Conservation (phyloP, 169 alveolate genomes). For the Plasmodium sp. region DNA sequence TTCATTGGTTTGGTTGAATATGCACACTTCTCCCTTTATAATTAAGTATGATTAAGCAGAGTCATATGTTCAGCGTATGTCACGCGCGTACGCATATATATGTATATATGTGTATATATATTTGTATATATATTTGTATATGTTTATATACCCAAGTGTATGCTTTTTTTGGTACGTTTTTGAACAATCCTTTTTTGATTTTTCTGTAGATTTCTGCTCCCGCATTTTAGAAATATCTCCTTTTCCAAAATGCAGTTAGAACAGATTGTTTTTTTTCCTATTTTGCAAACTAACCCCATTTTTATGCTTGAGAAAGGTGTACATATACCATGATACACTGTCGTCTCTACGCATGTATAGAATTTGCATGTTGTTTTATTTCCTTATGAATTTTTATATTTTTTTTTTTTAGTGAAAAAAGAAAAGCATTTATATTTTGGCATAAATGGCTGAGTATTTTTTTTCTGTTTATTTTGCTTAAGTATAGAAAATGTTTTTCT, state of each 20-base stretch:
- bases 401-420: neutral
- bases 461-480: neutral
- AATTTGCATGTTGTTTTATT: neutral
- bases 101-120: neutral
- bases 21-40: slow-evolving; percentile 24
- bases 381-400: neutral
- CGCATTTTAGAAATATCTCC: neutral
- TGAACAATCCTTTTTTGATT: neutral
- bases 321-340: neutral
- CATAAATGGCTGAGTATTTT: neutral
- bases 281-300: slow-evolving; percentile 16
- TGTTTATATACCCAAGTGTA: neutral
- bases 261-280: neutral
- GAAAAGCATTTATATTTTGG: neutral
- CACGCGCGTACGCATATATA: neutral
- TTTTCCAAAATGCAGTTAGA: slow-evolving; percentile 2
- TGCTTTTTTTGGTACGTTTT: slow-evolving; percentile 22
- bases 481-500: slow-evolving; percentile 2
- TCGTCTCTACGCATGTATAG: neutral
- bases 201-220: slow-evolving; percentile 12
- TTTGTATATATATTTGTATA: neutral
- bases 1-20: neutral
- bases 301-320: neutral
- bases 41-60: slow-evolving; percentile 12
- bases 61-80: neutral